Percentiles rank a stretch among this genome's conserved stretches.
These are phyloP conservation scores for Blyttiomyces sp. DNA, from an alignment of 371 early-diverging fungal genomes.

Conservation along the genomic window DNA sequence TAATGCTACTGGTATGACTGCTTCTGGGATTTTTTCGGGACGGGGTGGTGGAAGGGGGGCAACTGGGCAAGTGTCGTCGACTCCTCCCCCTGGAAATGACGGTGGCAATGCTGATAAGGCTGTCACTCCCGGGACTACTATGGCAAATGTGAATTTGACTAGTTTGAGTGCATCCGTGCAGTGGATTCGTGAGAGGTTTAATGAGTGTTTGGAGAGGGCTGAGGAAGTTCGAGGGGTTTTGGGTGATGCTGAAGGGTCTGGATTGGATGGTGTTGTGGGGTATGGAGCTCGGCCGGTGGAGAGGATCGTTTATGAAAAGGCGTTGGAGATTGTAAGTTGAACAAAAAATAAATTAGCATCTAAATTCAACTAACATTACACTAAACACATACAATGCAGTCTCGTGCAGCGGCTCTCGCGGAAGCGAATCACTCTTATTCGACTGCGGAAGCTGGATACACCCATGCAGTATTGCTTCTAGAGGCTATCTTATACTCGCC, in stretches of 20 bases:
- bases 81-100: not conserved
- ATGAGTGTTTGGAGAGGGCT: conserved; percentile 80
- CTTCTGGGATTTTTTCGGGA: not conserved
- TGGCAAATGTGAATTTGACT: conserved; percentile 26
- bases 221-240: conserved; percentile 37
- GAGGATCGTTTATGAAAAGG: conserved; percentile 30
- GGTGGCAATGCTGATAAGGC: not conserved
- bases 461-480: conserved; percentile 33
- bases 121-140: conserved; percentile 13
- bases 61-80: not conserved
- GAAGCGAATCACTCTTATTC: not conserved
- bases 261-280: not conserved
- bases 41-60: not conserved
- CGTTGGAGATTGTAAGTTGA: conserved; percentile 33
- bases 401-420: conserved; percentile 16
- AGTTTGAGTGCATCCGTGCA: conserved; percentile 58
- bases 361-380: too few species aligned
- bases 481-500: conserved; percentile 31
- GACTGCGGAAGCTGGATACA: conserved; percentile 28
- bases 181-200: conserved; percentile 85
- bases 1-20: not conserved
- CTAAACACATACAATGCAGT: too few species aligned
- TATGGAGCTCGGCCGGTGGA: conserved; percentile 24
- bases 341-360: not conserved
- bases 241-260: not conserved